Conservation (phyloP, 768 basidiomycete genomes). For the Hygrocybe coccinea region DNA sequence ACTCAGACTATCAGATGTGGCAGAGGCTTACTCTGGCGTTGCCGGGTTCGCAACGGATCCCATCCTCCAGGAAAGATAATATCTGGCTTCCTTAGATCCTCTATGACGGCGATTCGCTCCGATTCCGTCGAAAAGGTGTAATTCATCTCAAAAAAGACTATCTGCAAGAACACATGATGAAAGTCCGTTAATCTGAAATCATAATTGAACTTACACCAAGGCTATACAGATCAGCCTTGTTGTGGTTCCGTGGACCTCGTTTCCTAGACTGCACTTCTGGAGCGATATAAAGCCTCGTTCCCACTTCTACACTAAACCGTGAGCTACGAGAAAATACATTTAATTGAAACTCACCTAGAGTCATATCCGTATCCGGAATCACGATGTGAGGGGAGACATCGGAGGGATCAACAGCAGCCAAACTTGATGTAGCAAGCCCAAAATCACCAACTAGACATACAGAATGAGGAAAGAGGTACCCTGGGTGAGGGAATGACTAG, state of each 20-base stretch:
- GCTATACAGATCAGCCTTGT: slow-evolving; percentile 92
- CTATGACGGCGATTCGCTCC: slow-evolving; percentile 80
- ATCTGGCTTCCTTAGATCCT: slow-evolving; percentile 65
- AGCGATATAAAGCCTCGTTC: slow-evolving; percentile 87
- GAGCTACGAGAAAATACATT: background rate
- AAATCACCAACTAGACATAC: slow-evolving; percentile 75
- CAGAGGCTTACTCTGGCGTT: slow-evolving; percentile 59
- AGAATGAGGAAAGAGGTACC: background rate
- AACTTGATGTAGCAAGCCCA: slow-evolving; percentile 79
- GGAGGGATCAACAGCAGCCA: slow-evolving; percentile 73
- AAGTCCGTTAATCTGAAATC: background rate
- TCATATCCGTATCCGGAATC: slow-evolving; percentile 62
- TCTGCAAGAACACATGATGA: slow-evolving; percentile 37
- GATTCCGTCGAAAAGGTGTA: slow-evolving; percentile 74
- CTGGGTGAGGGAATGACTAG: slow-evolving; percentile 16
- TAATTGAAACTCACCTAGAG: slow-evolving; percentile 48
- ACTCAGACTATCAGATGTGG: background rate
- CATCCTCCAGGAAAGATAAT: slow-evolving; percentile 77
- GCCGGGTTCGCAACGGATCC: slow-evolving; percentile 54
- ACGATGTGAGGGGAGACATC: slow-evolving; percentile 49
- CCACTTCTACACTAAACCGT: slow-evolving; percentile 57
- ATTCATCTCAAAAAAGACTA: slow-evolving; percentile 98
- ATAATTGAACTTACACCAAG: slow-evolving; percentile 59
- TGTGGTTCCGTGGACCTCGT: slow-evolving; percentile 67
- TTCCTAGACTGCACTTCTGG: slow-evolving; percentile 75